Conservation (phyloP, 2,329 filamentous ascomycete species). For the Cladosporium velox region DNA sequence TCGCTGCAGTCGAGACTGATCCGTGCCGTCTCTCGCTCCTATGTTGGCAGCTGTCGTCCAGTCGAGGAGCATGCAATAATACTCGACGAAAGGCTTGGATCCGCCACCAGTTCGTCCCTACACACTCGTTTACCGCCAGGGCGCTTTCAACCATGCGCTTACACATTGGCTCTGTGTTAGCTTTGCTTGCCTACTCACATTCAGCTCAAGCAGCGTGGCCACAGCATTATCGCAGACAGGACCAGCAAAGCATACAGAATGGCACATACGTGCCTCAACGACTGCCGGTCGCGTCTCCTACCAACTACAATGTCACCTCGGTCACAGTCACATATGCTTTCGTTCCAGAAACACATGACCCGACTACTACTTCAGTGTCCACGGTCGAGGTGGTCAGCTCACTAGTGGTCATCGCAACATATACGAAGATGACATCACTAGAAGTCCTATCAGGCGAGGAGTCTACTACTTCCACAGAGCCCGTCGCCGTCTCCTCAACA, state of each 20-base stretch:
- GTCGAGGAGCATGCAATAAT: slow-evolving; percentile 13
- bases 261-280: slow-evolving; percentile 6
- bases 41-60: slow-evolving; percentile 7
- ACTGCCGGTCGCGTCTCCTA: not conserved
- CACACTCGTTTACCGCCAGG: slow-evolving; percentile 10
- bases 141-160: slow-evolving; percentile 13
- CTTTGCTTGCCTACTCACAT: slow-evolving; percentile 16
- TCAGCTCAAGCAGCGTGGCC: slow-evolving; percentile 9
- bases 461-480: not conserved
- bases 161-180: slow-evolving; percentile 11
- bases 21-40: slow-evolving; percentile 13
- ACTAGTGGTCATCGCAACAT: slow-evolving; percentile 14
- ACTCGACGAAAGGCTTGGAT: slow-evolving; percentile 14
- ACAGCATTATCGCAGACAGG: slow-evolving; percentile 13
- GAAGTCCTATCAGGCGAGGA: not conserved
- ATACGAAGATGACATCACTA: slow-evolving; percentile 1
- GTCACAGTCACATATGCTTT: slow-evolving; percentile 15
- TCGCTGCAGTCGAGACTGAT: slow-evolving; percentile 2
- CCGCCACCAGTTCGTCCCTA: slow-evolving; percentile 11
- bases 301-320: slow-evolving; percentile 7
- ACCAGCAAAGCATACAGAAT: not conserved
- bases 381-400: slow-evolving; percentile 9
- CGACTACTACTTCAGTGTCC: not conserved
- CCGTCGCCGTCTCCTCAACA: not conserved
- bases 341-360: not conserved